Conservation (phyloP, 305 asterid genomes). For the Fraxinus platypoda region DNA sequence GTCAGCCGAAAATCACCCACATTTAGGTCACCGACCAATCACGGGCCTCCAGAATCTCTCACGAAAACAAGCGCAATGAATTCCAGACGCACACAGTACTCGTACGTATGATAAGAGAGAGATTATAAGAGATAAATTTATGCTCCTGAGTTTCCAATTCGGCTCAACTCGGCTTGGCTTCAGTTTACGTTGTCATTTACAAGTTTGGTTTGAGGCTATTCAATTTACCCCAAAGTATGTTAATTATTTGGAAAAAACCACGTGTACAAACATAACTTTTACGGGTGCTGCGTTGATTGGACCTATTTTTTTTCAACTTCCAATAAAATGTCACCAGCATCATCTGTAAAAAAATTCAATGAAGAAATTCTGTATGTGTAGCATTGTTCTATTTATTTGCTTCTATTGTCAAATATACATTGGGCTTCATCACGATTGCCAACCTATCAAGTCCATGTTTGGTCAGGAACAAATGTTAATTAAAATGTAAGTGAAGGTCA, state of each 20-base stretch:
- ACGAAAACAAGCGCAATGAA: neutral
- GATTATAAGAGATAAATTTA: neutral
- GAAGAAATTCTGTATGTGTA: too few relatives aligned
- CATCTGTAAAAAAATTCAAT: too few relatives aligned
- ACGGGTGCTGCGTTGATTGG: too few relatives aligned
- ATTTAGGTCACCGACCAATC: slow-evolving; percentile 24
- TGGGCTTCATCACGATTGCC: neutral
- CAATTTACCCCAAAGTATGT: neutral
- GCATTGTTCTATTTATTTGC: too few relatives aligned
- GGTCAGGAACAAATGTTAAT: neutral
- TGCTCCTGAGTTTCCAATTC: neutral
- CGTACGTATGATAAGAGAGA: neutral
- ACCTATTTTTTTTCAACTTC: too few relatives aligned
- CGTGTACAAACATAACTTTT: too few relatives aligned
- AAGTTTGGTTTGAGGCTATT: neutral
- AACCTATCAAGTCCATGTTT: neutral
- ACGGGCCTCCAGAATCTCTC: slow-evolving; percentile 20
- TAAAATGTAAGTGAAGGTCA: neutral
- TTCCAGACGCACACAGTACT: neutral
- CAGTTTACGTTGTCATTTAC: neutral
- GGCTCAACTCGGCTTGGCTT: neutral
- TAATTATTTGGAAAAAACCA: neutral
- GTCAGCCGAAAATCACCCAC: neutral
- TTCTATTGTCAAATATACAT: neutral
- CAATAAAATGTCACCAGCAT: too few relatives aligned